phyloP scores from a whole-genome alignment of 2,329 filamentous ascomycete species.

The Pseudogymnoascus sp. region DNA sequence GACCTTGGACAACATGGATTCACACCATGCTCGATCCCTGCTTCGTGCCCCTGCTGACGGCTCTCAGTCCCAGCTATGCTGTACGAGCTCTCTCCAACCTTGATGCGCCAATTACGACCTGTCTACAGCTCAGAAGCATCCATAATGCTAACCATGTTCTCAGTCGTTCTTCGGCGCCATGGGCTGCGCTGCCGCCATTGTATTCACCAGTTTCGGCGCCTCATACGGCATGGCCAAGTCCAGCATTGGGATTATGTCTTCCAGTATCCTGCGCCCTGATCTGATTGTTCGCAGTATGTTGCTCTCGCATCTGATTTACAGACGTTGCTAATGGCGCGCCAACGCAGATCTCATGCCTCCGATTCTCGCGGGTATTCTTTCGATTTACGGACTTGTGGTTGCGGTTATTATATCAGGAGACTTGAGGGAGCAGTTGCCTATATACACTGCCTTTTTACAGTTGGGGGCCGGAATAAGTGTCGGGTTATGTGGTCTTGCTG shows the following conservation, averaged over 20 bases:
- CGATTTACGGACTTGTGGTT: slow-evolving; percentile 89
- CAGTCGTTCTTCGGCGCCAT: slow-evolving; percentile 88
- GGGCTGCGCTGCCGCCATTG: slow-evolving; percentile 85
- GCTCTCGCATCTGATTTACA: not conserved
- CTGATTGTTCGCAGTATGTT: slow-evolving; percentile 94
- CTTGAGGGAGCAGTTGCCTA: slow-evolving; percentile 59
- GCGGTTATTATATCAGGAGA: slow-evolving; percentile 75
- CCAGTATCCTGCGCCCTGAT: slow-evolving; percentile 94
- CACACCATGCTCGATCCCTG: not conserved
- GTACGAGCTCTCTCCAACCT: not conserved
- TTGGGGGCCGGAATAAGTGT: slow-evolving; percentile 73
- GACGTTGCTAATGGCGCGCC: slow-evolving; percentile 4
- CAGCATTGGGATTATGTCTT: slow-evolving; percentile 91
- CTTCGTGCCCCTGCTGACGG: not conserved
- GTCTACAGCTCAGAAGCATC: not conserved
- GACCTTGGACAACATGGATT: not conserved
- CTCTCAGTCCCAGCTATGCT: slow-evolving; percentile 9
- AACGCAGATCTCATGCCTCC: slow-evolving; percentile 87
- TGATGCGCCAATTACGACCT: not conserved
- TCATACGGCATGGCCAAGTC: slow-evolving; percentile 98
- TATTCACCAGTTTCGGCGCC: slow-evolving; percentile 77
- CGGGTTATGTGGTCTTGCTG: slow-evolving; percentile 43
- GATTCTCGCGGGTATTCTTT: slow-evolving; percentile 99
- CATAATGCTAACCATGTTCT: not conserved
- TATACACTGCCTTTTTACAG: slow-evolving; percentile 76